Conservation (phyloP, 495 filamentous ascomycete species). For the Neurospora cerealis region DNA sequence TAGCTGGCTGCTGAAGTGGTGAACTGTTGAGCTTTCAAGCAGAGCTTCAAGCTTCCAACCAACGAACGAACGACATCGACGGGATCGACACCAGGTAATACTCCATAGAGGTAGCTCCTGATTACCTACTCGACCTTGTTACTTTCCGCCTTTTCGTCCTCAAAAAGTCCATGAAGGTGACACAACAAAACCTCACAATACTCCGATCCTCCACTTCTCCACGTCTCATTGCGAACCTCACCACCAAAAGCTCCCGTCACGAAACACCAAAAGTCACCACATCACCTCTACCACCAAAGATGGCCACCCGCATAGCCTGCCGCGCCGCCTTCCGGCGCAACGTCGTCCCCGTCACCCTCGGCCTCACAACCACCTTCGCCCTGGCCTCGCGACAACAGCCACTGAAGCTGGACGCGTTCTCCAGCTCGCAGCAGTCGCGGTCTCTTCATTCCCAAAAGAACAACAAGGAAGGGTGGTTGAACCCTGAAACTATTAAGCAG, state of each 20-base stretch:
- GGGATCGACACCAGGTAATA: background rate
- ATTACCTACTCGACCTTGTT: background rate
- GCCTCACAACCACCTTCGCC: conserved; percentile 16
- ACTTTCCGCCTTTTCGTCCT: background rate
- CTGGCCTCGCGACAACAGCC: conserved; percentile 16
- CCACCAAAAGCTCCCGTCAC: background rate
- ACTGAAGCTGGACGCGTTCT: conserved; percentile 19
- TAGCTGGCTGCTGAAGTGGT: background rate
- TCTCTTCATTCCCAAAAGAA: background rate
- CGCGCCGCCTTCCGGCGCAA: conserved; percentile 8
- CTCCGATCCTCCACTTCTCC: background rate
- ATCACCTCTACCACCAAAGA: background rate
- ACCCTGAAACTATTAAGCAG: conserved; percentile 50
- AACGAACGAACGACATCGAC: background rate
- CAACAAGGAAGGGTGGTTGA: conserved; percentile 26
- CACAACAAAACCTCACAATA: background rate
- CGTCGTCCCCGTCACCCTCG: conserved; percentile 14
- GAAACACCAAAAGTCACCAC: background rate
- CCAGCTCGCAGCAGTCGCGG: background rate
- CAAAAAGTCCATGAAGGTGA: background rate
- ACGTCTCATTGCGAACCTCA: background rate
- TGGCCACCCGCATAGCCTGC: conserved; percentile 8
- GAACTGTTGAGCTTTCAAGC: background rate
- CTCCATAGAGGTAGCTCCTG: background rate
- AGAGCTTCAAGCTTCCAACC: background rate